A percentile compares a stretch with the other conserved stretches of the same genome.
Evolutionary conservation across 2,329 filamentous ascomycete species (phyloP).

Genomic region (Aspergillus sp.): DNA sequence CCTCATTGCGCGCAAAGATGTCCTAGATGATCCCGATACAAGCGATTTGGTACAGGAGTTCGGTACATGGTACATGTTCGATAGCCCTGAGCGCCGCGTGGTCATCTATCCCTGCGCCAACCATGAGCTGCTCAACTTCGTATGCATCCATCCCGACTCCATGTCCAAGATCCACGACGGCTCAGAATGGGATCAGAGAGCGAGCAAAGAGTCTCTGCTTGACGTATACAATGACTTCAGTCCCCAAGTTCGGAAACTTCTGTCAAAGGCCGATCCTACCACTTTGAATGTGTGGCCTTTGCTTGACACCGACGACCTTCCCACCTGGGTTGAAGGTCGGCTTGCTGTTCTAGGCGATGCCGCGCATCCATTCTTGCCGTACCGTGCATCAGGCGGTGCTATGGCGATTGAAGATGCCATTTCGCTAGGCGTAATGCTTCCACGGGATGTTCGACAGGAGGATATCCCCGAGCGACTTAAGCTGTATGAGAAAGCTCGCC

Average conservation of each 20-base stretch:
- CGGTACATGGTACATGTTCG: constrained; percentile 47
- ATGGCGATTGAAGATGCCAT: constrained; percentile 68
- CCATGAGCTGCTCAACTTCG: constrained; percentile 52
- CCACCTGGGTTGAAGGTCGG: constrained; percentile 54
- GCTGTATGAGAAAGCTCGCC: constrained; percentile 60
- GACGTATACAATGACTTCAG: constrained; percentile 43
- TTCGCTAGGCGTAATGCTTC: constrained; percentile 58
- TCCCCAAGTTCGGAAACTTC: constrained; percentile 35
- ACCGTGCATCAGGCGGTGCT: constrained; percentile 62
- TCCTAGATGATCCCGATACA: constrained; percentile 40
- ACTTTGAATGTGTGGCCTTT: constrained; percentile 59
- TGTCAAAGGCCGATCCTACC: constrained; percentile 43
- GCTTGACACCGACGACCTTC: constrained; percentile 61
- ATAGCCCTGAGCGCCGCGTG: constrained; percentile 44
- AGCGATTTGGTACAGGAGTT: constrained; percentile 37
- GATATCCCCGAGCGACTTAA: constrained; percentile 57
- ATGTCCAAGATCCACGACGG: constrained; percentile 39
- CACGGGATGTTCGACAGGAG: constrained; percentile 40
- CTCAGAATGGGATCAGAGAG: constrained; percentile 33
- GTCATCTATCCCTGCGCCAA: constrained; percentile 50
- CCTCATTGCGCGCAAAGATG: constrained; percentile 49
- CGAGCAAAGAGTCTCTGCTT: constrained; percentile 25
- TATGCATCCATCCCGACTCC: constrained; percentile 50
- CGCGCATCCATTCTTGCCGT: constrained; percentile 66
- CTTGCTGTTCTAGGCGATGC: constrained; percentile 65